Conservation (phyloP, 305 asterid species). For the Fraxinus latifolia region DNA sequence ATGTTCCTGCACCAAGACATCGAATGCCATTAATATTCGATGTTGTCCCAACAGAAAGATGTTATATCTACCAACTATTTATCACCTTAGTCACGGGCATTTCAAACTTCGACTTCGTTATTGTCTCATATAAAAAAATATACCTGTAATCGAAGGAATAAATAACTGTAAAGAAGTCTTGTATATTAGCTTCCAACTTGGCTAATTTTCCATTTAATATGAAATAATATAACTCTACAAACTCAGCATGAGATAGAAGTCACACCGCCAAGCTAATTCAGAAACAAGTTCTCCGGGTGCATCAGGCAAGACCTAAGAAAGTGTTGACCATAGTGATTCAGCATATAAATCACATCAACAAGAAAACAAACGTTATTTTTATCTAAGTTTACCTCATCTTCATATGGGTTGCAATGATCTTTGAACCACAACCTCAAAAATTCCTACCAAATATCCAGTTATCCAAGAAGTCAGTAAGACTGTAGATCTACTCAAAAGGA, state of each 20-base stretch:
- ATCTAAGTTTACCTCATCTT: slow-evolving; percentile 63
- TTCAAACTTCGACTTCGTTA: slow-evolving; percentile 66
- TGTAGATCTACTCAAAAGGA: slow-evolving; percentile 3
- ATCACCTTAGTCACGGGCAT: slow-evolving; percentile 56
- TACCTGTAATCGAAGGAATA: slow-evolving; percentile 46
- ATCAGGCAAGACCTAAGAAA: slow-evolving; percentile 66
- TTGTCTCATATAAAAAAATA: slow-evolving; percentile 75
- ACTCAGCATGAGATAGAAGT: slow-evolving; percentile 20
- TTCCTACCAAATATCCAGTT: slow-evolving; percentile 50
- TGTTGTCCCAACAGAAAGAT: background rate
- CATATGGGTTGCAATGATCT: slow-evolving; percentile 79
- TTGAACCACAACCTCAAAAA: slow-evolving; percentile 96
- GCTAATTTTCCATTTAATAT: background rate
- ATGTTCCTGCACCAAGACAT: slow-evolving; percentile 54
- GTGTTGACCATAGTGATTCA: slow-evolving; percentile 17
- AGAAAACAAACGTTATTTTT: background rate
- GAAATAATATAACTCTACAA: background rate
- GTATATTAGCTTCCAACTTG: background rate
- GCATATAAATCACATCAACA: background rate
- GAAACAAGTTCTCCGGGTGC: slow-evolving; percentile 88
- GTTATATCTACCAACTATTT: background rate
- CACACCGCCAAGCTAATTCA: slow-evolving; percentile 89
- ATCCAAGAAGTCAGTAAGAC: slow-evolving; percentile 13
- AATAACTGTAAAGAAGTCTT: background rate
- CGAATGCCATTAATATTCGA: background rate